Conservation (phyloP, 2,329 filamentous ascomycete genomes). For the Cryphonectria nitschkei region DNA sequence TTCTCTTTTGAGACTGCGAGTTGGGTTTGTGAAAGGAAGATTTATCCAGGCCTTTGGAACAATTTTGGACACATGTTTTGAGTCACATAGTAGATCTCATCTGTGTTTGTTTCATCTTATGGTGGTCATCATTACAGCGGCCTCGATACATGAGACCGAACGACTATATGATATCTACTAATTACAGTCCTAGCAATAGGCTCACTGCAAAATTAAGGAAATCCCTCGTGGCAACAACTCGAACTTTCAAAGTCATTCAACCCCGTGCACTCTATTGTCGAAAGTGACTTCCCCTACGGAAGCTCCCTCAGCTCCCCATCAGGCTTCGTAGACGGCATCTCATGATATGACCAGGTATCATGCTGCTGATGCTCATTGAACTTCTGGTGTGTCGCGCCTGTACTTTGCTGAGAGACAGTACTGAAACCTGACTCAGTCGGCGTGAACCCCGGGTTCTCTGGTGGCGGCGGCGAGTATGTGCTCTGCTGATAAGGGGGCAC, state of each 20-base stretch:
- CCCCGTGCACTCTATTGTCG: not conserved
- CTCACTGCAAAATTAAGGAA: not conserved
- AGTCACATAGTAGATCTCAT: not conserved
- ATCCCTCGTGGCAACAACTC: not conserved
- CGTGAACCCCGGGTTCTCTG: not conserved
- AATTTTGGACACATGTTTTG: not conserved
- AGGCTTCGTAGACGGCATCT: constrained; percentile 38
- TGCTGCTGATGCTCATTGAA: constrained; percentile 22
- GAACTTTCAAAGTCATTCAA: not conserved
- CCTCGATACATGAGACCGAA: not conserved
- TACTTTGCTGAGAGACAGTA: constrained; percentile 13
- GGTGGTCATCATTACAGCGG: not conserved
- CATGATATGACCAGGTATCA: constrained; percentile 30
- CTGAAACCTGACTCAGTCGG: constrained; percentile 20
- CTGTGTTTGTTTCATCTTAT: too few relatives aligned
- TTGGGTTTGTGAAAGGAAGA: too few relatives aligned
- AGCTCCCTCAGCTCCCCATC: constrained; percentile 41
- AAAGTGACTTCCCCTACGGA: constrained; percentile 22
- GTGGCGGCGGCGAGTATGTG: constrained; percentile 14
- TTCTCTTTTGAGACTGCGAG: too few relatives aligned
- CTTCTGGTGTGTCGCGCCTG: not conserved
- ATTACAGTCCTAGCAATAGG: not conserved
- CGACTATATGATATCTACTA: not conserved
- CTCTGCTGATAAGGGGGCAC: constrained; percentile 16
- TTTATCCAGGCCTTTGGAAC: too few relatives aligned